These are phyloP conservation scores for Drosera capensis DNA, from an alignment of 148 eudicot species.

Conservation along the genomic window DNA sequence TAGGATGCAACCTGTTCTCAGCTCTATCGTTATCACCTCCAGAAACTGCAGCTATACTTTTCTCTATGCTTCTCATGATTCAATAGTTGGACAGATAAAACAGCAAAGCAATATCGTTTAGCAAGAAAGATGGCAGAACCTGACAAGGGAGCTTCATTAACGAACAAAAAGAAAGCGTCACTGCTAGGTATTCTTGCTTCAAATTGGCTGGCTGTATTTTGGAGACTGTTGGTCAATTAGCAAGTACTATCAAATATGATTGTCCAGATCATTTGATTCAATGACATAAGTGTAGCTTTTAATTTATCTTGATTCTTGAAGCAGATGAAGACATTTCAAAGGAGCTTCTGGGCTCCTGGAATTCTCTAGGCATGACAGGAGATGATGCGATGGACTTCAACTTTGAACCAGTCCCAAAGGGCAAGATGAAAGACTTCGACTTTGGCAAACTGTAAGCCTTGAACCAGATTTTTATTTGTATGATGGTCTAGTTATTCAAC, in stretches of 20 bases:
- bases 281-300: not conserved
- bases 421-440: slow-evolving; percentile 55
- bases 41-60: no score
- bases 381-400: slow-evolving; percentile 64
- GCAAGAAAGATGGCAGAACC: slow-evolving; percentile 43
- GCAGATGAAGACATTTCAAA: slow-evolving; percentile 67
- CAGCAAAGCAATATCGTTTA: no score
- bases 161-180: slow-evolving; percentile 22
- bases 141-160: slow-evolving; percentile 25
- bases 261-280: no score
- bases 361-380: slow-evolving; percentile 35
- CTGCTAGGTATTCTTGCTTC: slow-evolving; percentile 24
- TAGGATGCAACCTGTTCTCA: no score
- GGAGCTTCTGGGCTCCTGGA: slow-evolving; percentile 74
- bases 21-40: no score
- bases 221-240: not conserved
- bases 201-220: not conserved
- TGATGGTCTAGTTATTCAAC: not conserved
- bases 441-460: slow-evolving; percentile 67
- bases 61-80: no score
- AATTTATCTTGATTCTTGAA: slow-evolving; percentile 5
- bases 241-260: no score
- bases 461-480: slow-evolving; percentile 2
- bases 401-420: slow-evolving; percentile 45
- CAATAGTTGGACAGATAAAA: no score